A percentile compares a stretch with the other conserved stretches of the same genome.
These are phyloP conservation scores for Xylariaceae sp. DNA, from an alignment of 2,329 filamentous ascomycete species.

Conservation along the genomic window DNA sequence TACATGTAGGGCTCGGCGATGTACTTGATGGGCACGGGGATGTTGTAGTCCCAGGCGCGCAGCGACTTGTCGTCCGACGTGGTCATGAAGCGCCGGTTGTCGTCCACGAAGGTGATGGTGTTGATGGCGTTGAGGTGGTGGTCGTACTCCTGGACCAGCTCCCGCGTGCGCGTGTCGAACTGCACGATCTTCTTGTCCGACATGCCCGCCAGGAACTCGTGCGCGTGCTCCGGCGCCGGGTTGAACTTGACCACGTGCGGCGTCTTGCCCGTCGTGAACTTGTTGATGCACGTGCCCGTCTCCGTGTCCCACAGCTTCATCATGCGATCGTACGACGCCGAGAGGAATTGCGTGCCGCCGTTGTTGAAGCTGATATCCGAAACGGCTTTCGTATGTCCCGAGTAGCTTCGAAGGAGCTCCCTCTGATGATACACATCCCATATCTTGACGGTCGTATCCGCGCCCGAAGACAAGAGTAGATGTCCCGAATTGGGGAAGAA, in stretches of 20 bases:
- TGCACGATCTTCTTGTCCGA: constrained; percentile 99
- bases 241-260: constrained; percentile 96
- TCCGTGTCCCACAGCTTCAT: constrained; percentile 99
- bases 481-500: constrained; percentile 91
- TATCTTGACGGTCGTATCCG: constrained; percentile 88
- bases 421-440: constrained; percentile 93
- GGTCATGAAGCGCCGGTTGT: constrained; percentile 93
- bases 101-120: constrained; percentile 94
- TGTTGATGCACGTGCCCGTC: constrained; percentile 82
- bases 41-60: constrained; percentile 97
- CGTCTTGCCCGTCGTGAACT: constrained; percentile 92
- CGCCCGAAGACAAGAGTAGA: constrained; percentile 83
- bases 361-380: constrained; percentile 88
- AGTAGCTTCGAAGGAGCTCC: constrained; percentile 88
- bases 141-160: constrained; percentile 95
- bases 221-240: constrained; percentile 71
- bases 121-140: constrained; percentile 98
- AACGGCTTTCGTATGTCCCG: constrained; percentile 85
- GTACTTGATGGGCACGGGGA: constrained; percentile 97
- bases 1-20: constrained; percentile 99
- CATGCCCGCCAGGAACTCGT: constrained; percentile 96
- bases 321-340: constrained; percentile 88
- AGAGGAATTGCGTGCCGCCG: constrained; percentile 82
- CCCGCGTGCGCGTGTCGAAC: constrained; percentile 80
- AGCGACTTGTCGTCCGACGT: constrained; percentile 97